Conservation (phyloP, 257 asterid species). For the Fraxinus americana region DNA sequence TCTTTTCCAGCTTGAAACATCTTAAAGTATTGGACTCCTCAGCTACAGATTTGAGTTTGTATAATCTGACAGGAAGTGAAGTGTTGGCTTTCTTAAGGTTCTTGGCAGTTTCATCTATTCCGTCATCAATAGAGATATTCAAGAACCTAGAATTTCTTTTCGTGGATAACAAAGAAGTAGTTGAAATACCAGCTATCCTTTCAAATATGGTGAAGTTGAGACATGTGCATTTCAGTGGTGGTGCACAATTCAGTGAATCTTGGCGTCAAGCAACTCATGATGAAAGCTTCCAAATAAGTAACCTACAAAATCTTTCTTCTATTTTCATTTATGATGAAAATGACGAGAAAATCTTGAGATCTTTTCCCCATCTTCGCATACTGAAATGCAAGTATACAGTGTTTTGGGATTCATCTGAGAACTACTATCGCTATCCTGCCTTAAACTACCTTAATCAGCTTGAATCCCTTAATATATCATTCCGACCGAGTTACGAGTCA, state of each 20-base stretch:
- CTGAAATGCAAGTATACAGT: conserved; percentile 6
- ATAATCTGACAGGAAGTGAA: background rate
- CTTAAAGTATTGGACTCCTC: background rate
- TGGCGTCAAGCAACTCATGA: background rate
- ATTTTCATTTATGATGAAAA: background rate
- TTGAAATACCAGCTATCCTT: background rate
- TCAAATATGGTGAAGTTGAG: background rate
- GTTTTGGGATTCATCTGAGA: background rate
- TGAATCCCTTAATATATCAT: no score
- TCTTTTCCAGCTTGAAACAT: background rate
- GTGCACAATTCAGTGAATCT: background rate
- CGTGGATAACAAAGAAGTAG: background rate
- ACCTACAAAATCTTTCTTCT: no score
- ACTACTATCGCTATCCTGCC: background rate
- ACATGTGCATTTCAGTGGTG: rapidly evolving
- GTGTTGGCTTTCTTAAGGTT: no score
- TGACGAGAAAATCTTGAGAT: conserved; percentile 28
- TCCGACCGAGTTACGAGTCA: no score
- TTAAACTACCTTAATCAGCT: background rate
- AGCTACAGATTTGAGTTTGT: background rate
- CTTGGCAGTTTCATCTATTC: no score
- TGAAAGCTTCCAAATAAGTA: background rate
- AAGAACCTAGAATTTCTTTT: background rate
- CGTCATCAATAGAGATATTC: no score
- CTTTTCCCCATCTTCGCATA: conserved; percentile 15